Evolutionary conservation across 257 asterid genomes (phyloP).

Genomic region (Solanum microdontum): DNA sequence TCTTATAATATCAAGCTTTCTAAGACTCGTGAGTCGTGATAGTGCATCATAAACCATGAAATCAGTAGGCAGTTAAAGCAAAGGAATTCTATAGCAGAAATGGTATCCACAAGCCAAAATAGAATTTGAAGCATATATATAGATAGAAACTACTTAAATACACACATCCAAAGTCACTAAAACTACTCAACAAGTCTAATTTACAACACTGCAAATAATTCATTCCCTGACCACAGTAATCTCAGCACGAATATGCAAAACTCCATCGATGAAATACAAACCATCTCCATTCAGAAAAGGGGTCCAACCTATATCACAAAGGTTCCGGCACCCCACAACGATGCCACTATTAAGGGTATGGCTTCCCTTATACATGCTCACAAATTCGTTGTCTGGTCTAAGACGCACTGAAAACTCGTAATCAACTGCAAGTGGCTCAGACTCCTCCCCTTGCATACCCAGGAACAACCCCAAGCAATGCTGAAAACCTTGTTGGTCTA

Average conservation of each 20-base stretch:
- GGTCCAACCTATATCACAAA: slow-evolving; percentile 53
- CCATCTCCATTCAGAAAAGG: slow-evolving; percentile 52
- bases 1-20: too few relatives aligned
- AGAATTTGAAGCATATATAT: too few relatives aligned
- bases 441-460: slow-evolving; percentile 73
- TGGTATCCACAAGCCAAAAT: too few relatives aligned
- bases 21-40: too few relatives aligned
- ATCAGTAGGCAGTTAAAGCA: too few relatives aligned
- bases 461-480: slow-evolving; percentile 75
- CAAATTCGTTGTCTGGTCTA: slow-evolving; percentile 40
- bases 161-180: not conserved
- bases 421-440: slow-evolving; percentile 46
- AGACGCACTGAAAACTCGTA: slow-evolving; percentile 58
- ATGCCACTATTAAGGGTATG: slow-evolving; percentile 60
- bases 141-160: too few relatives aligned
- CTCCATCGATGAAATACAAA: slow-evolving; percentile 48
- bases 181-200: not conserved
- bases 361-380: slow-evolving; percentile 55
- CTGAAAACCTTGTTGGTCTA: slow-evolving; percentile 51
- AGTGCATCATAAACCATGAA: too few relatives aligned
- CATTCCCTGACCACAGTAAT: too few relatives aligned
- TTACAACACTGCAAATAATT: not conserved
- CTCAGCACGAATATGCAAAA: slow-evolving; percentile 71
- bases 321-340: slow-evolving; percentile 60
- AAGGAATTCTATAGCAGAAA: too few relatives aligned